Evolutionary conservation across 805 yeast species (phyloP), one percentile per base, ranked within the genome.

Genomic region (Pichia eremophila): DNA sequence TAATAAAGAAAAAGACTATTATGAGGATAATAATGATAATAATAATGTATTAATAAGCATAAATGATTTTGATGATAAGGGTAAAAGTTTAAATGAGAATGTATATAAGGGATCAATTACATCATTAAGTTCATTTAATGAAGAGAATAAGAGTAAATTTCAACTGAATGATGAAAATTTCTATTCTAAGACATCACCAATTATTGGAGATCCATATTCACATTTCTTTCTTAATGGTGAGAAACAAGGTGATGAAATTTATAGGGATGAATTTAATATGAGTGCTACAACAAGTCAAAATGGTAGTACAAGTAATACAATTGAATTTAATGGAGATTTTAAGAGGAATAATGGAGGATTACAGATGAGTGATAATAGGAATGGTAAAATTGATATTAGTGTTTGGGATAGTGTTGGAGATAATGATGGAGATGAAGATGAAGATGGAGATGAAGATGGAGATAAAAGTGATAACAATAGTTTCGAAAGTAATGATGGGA

Each of bases 111-210:
- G 51, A 31, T 41, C 51, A 14, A 51, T 57, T 28, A 48, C 54
- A 10, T 51, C 57, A 29, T 48, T 49, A 29, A 46, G 54, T 5
- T 54, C 56, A 14, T 53, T 54, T 29, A 54, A 54, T 37, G 56
- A 54, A 22, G 50, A 52, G 29, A 48, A 49, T 36, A 44, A 54
- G 11, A 48, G 42, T 8, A 49, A 51, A 36, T 51, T 52, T 38
- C 47, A 52, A 36, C 43, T 50, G 42, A 50, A 54, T 43, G 40
- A 44, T 37, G 48, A 43, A 17, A 46, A 52, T 28, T 52, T 52
- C 36, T 48, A 41, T 39, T 47, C 54, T 0, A 53, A 46, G 10
- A 37, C 42, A 6, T 29, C 37, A 17, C 49, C 46, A 8, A 47
- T 50, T 29, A 32, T 19, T 15, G 39, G 37, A 25, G 50, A 51